A percentile compares a stretch with the other conserved stretches of the same genome.
These are phyloP conservation scores for Guadua angustifolia DNA, from an alignment of 176 grass and related monocot species.

Conservation along the genomic window DNA sequence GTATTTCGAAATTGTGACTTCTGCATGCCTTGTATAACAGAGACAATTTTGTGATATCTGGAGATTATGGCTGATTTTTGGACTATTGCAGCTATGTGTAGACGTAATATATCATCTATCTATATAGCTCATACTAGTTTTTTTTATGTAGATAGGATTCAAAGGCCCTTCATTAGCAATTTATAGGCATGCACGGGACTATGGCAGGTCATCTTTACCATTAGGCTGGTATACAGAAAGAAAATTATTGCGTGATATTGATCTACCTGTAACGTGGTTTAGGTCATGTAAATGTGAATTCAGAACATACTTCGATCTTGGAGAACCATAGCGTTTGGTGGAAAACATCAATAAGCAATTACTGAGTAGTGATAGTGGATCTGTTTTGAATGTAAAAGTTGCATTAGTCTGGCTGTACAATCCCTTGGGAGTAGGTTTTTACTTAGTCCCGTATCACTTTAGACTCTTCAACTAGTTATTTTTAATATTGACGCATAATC, in stretches of 20 bases:
- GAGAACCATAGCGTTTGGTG: background rate
- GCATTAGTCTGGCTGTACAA: background rate
- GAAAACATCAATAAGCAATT: background rate
- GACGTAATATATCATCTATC: constrained; percentile 4
- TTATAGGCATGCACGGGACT: too few species aligned
- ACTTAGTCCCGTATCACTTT: constrained; percentile 12
- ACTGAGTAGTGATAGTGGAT: background rate
- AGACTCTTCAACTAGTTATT: background rate
- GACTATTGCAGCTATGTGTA: background rate
- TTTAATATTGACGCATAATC: background rate
- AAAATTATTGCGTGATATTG: too few species aligned
- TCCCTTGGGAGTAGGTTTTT: background rate
- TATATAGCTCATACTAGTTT: background rate
- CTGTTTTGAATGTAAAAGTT: background rate
- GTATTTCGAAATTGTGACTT: background rate
- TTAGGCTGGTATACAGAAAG: too few species aligned
- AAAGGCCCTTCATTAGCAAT: too few species aligned
- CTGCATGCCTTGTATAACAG: background rate
- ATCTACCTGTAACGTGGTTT: background rate
- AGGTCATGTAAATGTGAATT: background rate
- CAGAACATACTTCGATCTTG: background rate
- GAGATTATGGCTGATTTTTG: background rate
- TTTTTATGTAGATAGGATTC: too few species aligned
- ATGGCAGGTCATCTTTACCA: too few species aligned
- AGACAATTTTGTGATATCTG: constrained; percentile 3